phyloP scores from a whole-genome alignment of 495 filamentous ascomycete genomes.

The Daldinia caldariorum region DNA sequence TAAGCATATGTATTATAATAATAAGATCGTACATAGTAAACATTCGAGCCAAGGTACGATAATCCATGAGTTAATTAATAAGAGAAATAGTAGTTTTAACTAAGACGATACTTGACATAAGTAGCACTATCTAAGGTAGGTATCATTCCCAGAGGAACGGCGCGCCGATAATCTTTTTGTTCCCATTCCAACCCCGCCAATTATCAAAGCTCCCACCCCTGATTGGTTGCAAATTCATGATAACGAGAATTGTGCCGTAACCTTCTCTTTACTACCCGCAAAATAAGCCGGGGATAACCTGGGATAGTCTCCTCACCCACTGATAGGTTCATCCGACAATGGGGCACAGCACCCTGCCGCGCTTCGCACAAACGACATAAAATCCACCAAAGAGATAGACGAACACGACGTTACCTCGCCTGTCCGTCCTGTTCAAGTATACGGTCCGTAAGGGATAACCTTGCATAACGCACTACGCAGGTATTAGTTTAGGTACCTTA shows the following conservation, averaged over 20 bases:
- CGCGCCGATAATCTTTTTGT: slow-evolving; percentile 18
- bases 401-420: slow-evolving; percentile 29
- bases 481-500: too few relatives aligned
- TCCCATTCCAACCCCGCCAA: slow-evolving; percentile 11
- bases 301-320: slow-evolving; percentile 18
- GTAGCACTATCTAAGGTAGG: not conserved
- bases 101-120: not conserved
- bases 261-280: slow-evolving; percentile 21
- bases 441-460: not conserved
- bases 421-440: not conserved
- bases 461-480: not conserved
- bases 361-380: not conserved
- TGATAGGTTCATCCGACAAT: slow-evolving; percentile 29
- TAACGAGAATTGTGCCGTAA: slow-evolving; percentile 37
- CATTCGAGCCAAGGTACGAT: not conserved
- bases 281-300: slow-evolving; percentile 28
- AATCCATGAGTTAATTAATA: not conserved
- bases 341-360: slow-evolving; percentile 6
- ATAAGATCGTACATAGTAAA: too few relatives aligned
- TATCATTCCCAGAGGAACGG: slow-evolving; percentile 20
- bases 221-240: slow-evolving; percentile 32
- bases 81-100: slow-evolving; percentile 1
- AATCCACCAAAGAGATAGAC: slow-evolving; percentile 11
- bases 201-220: not conserved
- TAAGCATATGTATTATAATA: too few relatives aligned